These are phyloP conservation scores for Hanseniaspora taiwanica DNA, from an alignment of 805 yeast genomes.

Conservation along the genomic window DNA sequence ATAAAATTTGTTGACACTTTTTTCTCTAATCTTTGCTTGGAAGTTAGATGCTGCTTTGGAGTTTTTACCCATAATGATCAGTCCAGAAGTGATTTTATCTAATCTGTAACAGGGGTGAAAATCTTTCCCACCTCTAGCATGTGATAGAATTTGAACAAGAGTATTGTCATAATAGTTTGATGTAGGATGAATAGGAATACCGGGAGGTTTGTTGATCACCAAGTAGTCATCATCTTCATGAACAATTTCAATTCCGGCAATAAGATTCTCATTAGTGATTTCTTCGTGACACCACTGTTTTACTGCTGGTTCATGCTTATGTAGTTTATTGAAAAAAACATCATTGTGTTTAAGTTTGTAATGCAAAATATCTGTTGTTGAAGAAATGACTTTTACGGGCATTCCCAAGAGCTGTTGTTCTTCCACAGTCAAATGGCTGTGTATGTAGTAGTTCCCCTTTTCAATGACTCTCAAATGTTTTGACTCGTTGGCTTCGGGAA, in stretches of 20 bases:
- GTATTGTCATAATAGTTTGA: slow-evolving; percentile 68
- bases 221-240: slow-evolving; percentile 62
- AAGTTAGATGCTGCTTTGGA: slow-evolving; percentile 44
- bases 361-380: slow-evolving; percentile 1
- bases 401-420: slow-evolving; percentile 10
- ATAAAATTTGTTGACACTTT: slow-evolving; percentile 63
- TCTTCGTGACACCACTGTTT: slow-evolving; percentile 22
- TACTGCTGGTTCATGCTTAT: slow-evolving; percentile 86
- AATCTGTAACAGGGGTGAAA: slow-evolving; percentile 80
- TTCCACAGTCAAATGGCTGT: slow-evolving; percentile 9
- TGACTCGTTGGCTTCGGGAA: slow-evolving; percentile 4
- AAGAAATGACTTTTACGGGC: slow-evolving; percentile 7
- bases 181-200: slow-evolving; percentile 91
- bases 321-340: slow-evolving; percentile 26
- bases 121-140: slow-evolving; percentile 39
- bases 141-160: slow-evolving; percentile 57
- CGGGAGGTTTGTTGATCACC: slow-evolving; percentile 84
- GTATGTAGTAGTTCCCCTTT: slow-evolving; percentile 11
- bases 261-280: slow-evolving; percentile 5
- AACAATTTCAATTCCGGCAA: slow-evolving; percentile 45
- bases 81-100: slow-evolving; percentile 86
- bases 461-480: slow-evolving; percentile 12
- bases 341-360: slow-evolving; percentile 14
- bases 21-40: slow-evolving; percentile 42
- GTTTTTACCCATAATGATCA: slow-evolving; percentile 40